A percentile compares a stretch with the other conserved stretches of the same genome.
Evolutionary conservation across 352 stramenopile genomes (phyloP).

Genomic region (Phytopythium chamaehyphon): DNA sequence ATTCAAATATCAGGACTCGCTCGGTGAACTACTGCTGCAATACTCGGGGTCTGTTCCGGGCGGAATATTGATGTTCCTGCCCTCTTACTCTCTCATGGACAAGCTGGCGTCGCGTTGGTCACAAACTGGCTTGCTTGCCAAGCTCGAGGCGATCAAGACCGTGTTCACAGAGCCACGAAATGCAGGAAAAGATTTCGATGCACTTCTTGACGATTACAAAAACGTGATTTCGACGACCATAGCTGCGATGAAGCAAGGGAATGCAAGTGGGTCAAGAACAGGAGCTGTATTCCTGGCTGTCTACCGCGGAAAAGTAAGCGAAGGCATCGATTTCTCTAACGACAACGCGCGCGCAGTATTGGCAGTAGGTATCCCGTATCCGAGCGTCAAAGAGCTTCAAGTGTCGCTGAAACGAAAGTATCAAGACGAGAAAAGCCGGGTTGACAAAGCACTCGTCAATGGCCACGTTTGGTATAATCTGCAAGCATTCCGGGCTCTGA

Average conservation of each 20-base stretch:
- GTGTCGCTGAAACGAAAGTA: constrained; percentile 79
- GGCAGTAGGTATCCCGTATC: constrained; percentile 98
- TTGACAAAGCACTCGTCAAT: constrained; percentile 64
- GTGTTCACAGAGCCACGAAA: constrained; percentile 69
- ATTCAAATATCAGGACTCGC: constrained; percentile 74
- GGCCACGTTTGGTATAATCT: constrained; percentile 95
- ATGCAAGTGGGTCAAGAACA: constrained; percentile 20
- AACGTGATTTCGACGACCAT: constrained; percentile 26
- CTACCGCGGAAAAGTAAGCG: constrained; percentile 97
- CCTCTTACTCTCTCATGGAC: constrained; percentile 78
- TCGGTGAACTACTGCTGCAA: constrained; percentile 70
- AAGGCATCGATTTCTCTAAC: constrained; percentile 99
- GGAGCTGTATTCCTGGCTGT: constrained; percentile 97
- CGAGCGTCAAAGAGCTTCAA: constrained; percentile 92
- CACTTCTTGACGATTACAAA: constrained; percentile 74
- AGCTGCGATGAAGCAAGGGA: constrained; percentile 8
- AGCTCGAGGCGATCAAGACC: constrained; percentile 58
- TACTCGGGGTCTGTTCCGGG: constrained; percentile 67
- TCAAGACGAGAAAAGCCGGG: constrained; percentile 66
- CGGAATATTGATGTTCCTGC: constrained; percentile 85
- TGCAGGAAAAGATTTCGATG: constrained; percentile 80
- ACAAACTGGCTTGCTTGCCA: constrained; percentile 54
- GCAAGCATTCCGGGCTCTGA: constrained; percentile 97
- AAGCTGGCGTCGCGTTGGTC: constrained; percentile 67
- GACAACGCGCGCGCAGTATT: constrained; percentile 95